A percentile compares a stretch with the other conserved stretches of the same genome.
Evolutionary conservation across 2,329 filamentous ascomycete species (phyloP).

Genomic region (Botrytis cinerea): DNA sequence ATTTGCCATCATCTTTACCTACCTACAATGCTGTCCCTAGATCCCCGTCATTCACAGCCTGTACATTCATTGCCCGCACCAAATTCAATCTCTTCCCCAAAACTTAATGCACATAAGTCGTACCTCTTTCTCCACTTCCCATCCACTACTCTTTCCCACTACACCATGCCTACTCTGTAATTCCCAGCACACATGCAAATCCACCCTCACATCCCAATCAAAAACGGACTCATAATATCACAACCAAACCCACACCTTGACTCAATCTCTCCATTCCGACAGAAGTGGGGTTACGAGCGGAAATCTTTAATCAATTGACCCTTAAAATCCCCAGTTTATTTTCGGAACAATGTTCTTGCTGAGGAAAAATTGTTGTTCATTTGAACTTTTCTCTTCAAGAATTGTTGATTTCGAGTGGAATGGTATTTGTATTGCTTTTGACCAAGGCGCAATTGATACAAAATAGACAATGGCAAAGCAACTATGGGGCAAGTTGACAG

Average conservation of each 20-base stretch:
- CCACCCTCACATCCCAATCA: background rate
- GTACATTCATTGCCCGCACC: background rate
- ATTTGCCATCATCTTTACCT: background rate
- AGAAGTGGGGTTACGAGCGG: background rate
- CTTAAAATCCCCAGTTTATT: background rate
- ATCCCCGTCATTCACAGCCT: background rate
- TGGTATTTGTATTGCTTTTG: background rate
- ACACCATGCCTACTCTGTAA: background rate
- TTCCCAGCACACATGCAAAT: background rate
- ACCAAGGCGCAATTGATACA: background rate
- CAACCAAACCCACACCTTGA: background rate
- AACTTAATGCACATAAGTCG: conserved; percentile 4
- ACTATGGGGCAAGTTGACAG: too few species aligned
- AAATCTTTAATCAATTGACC: background rate
- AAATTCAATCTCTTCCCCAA: background rate
- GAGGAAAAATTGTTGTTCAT: background rate
- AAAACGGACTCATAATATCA: background rate
- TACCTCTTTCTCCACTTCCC: background rate
- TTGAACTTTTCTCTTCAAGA: background rate
- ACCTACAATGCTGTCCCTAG: background rate
- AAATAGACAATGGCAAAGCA: background rate
- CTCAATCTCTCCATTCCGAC: background rate
- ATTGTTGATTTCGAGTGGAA: background rate
- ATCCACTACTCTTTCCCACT: background rate
- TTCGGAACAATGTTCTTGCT: background rate